These are phyloP conservation scores for Russula foetens DNA, from an alignment of 768 basidiomycete genomes.

Conservation along the genomic window DNA sequence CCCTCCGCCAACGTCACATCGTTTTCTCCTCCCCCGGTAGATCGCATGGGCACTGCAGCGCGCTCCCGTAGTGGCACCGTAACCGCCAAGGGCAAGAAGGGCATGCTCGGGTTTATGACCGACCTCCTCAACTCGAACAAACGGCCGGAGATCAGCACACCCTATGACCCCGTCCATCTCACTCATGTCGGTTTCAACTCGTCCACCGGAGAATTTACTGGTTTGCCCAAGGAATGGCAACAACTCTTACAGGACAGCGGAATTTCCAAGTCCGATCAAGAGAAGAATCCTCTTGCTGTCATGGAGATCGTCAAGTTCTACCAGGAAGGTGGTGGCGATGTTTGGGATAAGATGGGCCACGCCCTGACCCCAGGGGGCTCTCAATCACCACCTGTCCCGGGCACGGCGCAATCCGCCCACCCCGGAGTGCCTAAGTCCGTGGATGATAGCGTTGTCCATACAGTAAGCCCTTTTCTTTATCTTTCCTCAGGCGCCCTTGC, in stretches of 20 bases:
- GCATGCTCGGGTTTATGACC: constrained; percentile 55
- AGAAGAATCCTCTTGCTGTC: constrained; percentile 95
- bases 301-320: constrained; percentile 99
- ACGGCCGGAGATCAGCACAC: constrained; percentile 89
- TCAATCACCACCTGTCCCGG: constrained; percentile 15
- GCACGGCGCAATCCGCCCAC: constrained; percentile 3
- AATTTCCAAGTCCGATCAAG: constrained; percentile 89
- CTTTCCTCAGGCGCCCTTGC: constrained; percentile 9
- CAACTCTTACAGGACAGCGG: constrained; percentile 93
- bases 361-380: constrained; percentile 23
- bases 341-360: constrained; percentile 77
- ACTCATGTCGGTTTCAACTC: constrained; percentile 99
- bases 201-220: constrained; percentile 96
- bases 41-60: constrained; percentile 24
- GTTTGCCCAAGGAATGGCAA: constrained; percentile 98
- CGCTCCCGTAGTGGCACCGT: constrained; percentile 38
- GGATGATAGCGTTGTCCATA: constrained; percentile 47
- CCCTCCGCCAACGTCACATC: constrained; percentile 5
- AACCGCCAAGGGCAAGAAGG: constrained; percentile 44
- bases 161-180: constrained; percentile 97
- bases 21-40: constrained; percentile 13
- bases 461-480: constrained; percentile 35
- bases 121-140: constrained; percentile 72
- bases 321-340: constrained; percentile 76
- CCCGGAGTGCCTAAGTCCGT: constrained; percentile 28